Evolutionary conservation across 306 rosid species (phyloP).

Genomic region (Gastrolobium bilobum): DNA sequence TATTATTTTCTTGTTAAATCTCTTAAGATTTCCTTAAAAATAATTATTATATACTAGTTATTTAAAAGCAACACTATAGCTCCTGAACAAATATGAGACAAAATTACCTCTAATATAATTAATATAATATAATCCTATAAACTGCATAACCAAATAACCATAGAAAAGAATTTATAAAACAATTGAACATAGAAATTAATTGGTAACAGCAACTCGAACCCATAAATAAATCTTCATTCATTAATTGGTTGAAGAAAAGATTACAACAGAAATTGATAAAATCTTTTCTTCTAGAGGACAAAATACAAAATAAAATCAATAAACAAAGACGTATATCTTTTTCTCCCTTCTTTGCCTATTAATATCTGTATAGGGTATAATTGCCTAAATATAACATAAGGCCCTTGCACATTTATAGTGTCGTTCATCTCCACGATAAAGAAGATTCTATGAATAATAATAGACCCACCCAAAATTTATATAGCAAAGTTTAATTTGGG

Average conservation of each 20-base stretch:
- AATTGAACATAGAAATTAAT: not conserved
- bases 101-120: too few relatives aligned
- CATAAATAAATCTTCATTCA: not conserved
- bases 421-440: not conserved
- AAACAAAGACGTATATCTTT: not conserved
- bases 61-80: too few relatives aligned
- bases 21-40: too few relatives aligned
- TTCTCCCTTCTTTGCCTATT: conserved; percentile 10
- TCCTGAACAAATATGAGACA: too few relatives aligned
- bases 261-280: not conserved
- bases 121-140: too few relatives aligned
- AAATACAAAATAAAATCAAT: too few relatives aligned
- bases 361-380: not conserved
- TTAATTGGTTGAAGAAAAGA: not conserved
- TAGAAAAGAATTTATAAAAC: too few relatives aligned
- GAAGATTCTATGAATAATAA: not conserved
- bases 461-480: not conserved
- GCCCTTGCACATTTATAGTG: not conserved
- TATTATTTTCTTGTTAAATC: too few relatives aligned
- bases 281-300: not conserved
- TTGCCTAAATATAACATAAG: not conserved
- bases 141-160: not conserved
- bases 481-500: conserved; percentile 13
- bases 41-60: too few relatives aligned
- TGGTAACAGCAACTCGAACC: not conserved